phyloP scores from a whole-genome alignment of 805 yeast genomes.

The Kuraishia hungarica region DNA sequence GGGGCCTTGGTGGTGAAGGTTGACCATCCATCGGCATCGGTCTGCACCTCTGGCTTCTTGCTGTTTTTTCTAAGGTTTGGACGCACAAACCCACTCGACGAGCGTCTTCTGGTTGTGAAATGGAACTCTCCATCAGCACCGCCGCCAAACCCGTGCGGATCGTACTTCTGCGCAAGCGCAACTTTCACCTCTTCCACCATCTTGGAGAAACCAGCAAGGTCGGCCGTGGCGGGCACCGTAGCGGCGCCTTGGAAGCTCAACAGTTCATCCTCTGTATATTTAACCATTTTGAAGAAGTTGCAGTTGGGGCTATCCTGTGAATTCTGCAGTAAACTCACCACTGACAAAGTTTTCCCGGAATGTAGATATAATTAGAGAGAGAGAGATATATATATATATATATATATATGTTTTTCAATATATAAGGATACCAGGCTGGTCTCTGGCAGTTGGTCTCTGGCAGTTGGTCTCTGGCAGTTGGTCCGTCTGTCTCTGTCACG shows the following conservation, averaged over 20 bases:
- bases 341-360: no score
- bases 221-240: conserved; percentile 51
- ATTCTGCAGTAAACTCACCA: no score
- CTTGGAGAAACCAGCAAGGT: conserved; percentile 54
- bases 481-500: no score
- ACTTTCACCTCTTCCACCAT: conserved; percentile 60
- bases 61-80: conserved; percentile 54
- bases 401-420: no score
- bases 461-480: no score
- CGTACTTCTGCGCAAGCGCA: conserved; percentile 14
- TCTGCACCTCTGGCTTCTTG: conserved; percentile 36
- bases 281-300: conserved; percentile 26
- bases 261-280: conserved; percentile 68
- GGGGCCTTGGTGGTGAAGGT: conserved; percentile 40
- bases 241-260: conserved; percentile 48
- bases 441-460: no score
- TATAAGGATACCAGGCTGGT: no score
- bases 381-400: no score
- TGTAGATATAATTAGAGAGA: no score
- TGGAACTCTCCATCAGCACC: conserved; percentile 18
- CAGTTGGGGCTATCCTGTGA: not conserved
- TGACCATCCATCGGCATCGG: conserved; percentile 83
- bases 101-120: conserved; percentile 54
- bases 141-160: not conserved
- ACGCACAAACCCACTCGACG: conserved; percentile 24